phyloP scores from a whole-genome alignment of 805 yeast genomes.

The Starmerella roubikii region DNA sequence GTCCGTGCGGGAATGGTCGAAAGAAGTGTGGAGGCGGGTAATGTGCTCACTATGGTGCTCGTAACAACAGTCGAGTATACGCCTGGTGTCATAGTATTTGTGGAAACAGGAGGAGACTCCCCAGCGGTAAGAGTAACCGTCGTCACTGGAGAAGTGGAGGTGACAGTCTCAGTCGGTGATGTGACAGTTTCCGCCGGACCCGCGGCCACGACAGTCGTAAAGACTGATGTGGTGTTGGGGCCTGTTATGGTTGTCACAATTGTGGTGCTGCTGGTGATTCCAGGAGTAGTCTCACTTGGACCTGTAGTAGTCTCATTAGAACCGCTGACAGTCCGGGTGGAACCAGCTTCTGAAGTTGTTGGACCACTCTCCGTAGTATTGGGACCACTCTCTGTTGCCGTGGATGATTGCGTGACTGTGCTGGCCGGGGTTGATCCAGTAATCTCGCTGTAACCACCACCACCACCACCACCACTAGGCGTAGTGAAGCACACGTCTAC shows the following conservation, averaged over 20 bases:
- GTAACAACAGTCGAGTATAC: constrained; percentile 5
- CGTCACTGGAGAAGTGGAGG: not conserved
- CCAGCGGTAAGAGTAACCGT: not conserved
- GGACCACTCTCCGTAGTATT: constrained; percentile 1
- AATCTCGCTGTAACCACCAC: no score
- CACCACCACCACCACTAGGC: constrained; percentile 1
- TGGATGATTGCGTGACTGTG: not conserved
- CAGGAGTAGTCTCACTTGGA: constrained; percentile 1
- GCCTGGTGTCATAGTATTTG: constrained; percentile 6
- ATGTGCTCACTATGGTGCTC: not conserved
- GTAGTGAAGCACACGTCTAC: constrained; percentile 1
- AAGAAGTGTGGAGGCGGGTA: constrained; percentile 5
- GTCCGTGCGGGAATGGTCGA: constrained; percentile 12
- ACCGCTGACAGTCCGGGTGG: constrained; percentile 2
- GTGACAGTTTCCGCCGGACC: not conserved
- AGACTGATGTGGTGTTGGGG: not conserved
- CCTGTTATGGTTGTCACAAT: not conserved
- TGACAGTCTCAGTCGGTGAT: not conserved
- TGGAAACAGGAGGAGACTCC: constrained; percentile 1
- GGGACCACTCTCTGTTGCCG: not conserved
- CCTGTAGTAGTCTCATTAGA: constrained; percentile 2
- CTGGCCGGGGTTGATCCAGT: not conserved
- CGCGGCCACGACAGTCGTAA: not conserved
- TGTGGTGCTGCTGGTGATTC: not conserved
- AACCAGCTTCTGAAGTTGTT: not conserved